Evolutionary conservation across 352 stramenopile genomes (phyloP), one percentile per base, ranked within the genome.

Genomic region (Saprolegnia diclina): DNA sequence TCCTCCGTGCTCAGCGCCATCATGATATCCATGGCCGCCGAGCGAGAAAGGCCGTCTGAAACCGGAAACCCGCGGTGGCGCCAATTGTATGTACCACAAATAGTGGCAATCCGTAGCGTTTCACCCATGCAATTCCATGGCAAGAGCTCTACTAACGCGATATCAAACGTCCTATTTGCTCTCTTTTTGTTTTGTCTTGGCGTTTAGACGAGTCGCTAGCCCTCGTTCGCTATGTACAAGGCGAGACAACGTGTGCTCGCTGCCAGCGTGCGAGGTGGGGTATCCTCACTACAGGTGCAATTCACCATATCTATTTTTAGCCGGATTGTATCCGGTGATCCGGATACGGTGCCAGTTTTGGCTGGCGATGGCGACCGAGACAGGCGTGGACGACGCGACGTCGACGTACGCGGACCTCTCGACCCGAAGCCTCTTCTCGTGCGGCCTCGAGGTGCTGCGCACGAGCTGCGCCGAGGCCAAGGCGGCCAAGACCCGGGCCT

Each of bases 1-100:
- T 92, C 82, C 61, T 83, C 82, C 32, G 84, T 92, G 64, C 78
- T 89, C 80, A 92, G 86, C 76, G 86, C 87, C 84, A 92, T 92
- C 84, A 92, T 92, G 37, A 92, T 82, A 70, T 92, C 82, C 84
- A 92, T 92, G 38, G 72, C 70, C 54, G 21, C 16, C 65, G 42
- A n/a, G n/a, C n/a, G n/a, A n/a, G 42, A n/a, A 35, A 35, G 29
- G 42, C 13, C 42, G 42, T n/a, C 13, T 48, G 42, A n/a, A n/a
- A 14, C 18, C 18, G 42, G 42, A 48, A 48, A 48, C 42, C n/a
- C 29, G 29, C 29, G 29, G 2, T 35, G 29, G 29, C 29, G 29
- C 29, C 29, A 35, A 35, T 35, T 2, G 29, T 35, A 35, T 2
- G 5, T 6, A 35, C 29, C 29, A 35, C 2, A 35, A 35, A 35